Percentiles rank a stretch among this genome's conserved stretches.
Conservation (phyloP, 1,284 basidiomycete genomes). For the Pisolithus thermaeus region DNA sequence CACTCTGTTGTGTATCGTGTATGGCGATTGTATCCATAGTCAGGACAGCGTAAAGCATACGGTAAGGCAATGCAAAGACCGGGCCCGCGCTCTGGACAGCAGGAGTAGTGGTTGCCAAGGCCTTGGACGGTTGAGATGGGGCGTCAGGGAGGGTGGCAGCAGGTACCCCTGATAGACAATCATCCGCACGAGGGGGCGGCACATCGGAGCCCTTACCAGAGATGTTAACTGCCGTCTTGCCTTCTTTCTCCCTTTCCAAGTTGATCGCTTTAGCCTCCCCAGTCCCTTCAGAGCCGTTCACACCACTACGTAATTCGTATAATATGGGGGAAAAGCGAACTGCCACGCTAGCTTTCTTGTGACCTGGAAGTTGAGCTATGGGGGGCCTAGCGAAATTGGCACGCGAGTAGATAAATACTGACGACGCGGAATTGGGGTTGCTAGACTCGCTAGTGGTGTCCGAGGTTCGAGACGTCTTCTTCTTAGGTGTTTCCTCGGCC, state of each 20-base stretch:
- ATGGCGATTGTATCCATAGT: slow-evolving; percentile 95
- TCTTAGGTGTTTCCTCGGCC: slow-evolving; percentile 44
- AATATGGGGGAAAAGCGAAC: slow-evolving; percentile 92
- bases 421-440: slow-evolving; percentile 41
- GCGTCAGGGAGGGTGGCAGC: neutral
- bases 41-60: slow-evolving; percentile 94
- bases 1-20: slow-evolving; percentile 95
- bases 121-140: slow-evolving; percentile 34
- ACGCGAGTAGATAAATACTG: slow-evolving; percentile 94
- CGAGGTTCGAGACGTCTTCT: slow-evolving; percentile 48
- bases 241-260: slow-evolving; percentile 69
- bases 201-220: slow-evolving; percentile 28
- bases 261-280: slow-evolving; percentile 43
- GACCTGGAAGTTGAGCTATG: slow-evolving; percentile 91
- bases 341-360: slow-evolving; percentile 92
- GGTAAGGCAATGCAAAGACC: slow-evolving; percentile 86
- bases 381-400: slow-evolving; percentile 90
- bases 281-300: slow-evolving; percentile 35
- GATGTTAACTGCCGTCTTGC: slow-evolving; percentile 57
- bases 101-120: slow-evolving; percentile 36
- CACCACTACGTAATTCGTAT: slow-evolving; percentile 75
- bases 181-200: slow-evolving; percentile 15
- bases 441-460: slow-evolving; percentile 29
- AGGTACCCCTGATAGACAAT: slow-evolving; percentile 28
- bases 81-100: slow-evolving; percentile 38